Percentiles rank a stretch among this genome's conserved stretches.
Evolutionary conservation across 306 rosid genomes (phyloP).

Genomic region (Mimosa pudica): DNA sequence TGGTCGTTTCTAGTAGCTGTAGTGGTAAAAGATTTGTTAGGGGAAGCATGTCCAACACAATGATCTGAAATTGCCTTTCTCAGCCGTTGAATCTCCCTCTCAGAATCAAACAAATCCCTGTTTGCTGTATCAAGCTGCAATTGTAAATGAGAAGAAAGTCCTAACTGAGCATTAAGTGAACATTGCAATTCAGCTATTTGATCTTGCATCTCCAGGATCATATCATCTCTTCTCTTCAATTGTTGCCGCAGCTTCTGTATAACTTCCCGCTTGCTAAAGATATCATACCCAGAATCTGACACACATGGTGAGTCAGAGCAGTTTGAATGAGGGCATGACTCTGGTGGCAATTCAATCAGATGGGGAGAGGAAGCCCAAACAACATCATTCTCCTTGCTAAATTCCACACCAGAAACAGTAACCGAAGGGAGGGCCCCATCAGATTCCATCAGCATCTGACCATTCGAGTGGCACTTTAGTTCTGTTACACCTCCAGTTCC

Average conservation of each 20-base stretch:
- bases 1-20: constrained; percentile 50
- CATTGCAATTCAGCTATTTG: constrained; percentile 82
- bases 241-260: constrained; percentile 93
- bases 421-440: constrained; percentile 76
- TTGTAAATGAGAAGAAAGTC: constrained; percentile 79
- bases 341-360: constrained; percentile 79
- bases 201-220: constrained; percentile 98
- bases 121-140: constrained; percentile 77
- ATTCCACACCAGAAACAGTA: constrained; percentile 71
- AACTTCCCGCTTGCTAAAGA: constrained; percentile 90
- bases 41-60: constrained; percentile 64
- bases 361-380: constrained; percentile 92
- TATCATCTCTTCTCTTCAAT: constrained; percentile 88
- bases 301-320: constrained; percentile 94
- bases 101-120: constrained; percentile 72
- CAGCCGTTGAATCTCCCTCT: constrained; percentile 85
- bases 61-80: constrained; percentile 93
- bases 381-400: constrained; percentile 75
- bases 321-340: constrained; percentile 80
- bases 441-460: constrained; percentile 62
- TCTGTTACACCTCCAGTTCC: constrained; percentile 63
- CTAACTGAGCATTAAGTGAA: constrained; percentile 67
- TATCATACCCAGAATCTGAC: constrained; percentile 94
- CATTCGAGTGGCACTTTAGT: constrained; percentile 59
- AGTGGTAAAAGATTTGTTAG: constrained; percentile 50